Percentiles rank a stretch among this genome's conserved stretches.
Evolutionary conservation across 805 yeast genomes (phyloP).

Genomic region (Candida ulmi): DNA sequence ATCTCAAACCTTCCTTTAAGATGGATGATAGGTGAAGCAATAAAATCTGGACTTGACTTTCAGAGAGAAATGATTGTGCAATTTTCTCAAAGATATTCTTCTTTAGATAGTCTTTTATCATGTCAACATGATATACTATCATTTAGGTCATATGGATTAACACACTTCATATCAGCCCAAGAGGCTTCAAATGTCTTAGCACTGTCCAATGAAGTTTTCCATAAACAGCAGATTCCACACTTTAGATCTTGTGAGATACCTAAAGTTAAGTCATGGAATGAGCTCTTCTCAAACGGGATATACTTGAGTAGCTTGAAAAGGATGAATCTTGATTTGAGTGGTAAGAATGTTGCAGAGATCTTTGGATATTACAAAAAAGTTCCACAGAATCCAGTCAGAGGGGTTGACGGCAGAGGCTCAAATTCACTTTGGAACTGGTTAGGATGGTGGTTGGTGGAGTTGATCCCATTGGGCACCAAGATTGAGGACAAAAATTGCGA

Average conservation of each 20-base stretch:
- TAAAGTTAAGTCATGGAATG: slow-evolving; percentile 5
- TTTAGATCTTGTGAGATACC: slow-evolving; percentile 16
- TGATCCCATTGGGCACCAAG: slow-evolving; percentile 52
- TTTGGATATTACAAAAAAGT: slow-evolving; percentile 14
- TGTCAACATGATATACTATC: slow-evolving; percentile 47
- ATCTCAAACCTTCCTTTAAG: slow-evolving; percentile 48
- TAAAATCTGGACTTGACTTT: slow-evolving; percentile 44
- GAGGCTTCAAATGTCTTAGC: slow-evolving; percentile 9
- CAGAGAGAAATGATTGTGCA: slow-evolving; percentile 33
- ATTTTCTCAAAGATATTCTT: slow-evolving; percentile 34
- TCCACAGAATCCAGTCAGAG: slow-evolving; percentile 18
- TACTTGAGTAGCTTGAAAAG: slow-evolving; percentile 13
- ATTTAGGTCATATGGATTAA: slow-evolving; percentile 14
- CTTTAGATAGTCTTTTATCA: slow-evolving; percentile 38
- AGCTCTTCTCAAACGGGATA: slow-evolving; percentile 13
- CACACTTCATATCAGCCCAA: slow-evolving; percentile 7
- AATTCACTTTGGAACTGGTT: slow-evolving; percentile 23
- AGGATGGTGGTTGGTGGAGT: slow-evolving; percentile 59
- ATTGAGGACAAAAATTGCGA: slow-evolving; percentile 40
- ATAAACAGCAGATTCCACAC: slow-evolving; percentile 7
- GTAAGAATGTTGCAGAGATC: slow-evolving; percentile 3
- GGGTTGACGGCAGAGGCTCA: slow-evolving; percentile 36
- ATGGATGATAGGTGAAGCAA: slow-evolving; percentile 56
- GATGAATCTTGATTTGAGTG: slow-evolving; percentile 6
- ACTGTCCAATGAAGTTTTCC: slow-evolving; percentile 6